Evolutionary conservation across 208 protist species (phyloP), one percentile per base, ranked within the genome.

Genomic region (Wallacemonas rigidus): DNA sequence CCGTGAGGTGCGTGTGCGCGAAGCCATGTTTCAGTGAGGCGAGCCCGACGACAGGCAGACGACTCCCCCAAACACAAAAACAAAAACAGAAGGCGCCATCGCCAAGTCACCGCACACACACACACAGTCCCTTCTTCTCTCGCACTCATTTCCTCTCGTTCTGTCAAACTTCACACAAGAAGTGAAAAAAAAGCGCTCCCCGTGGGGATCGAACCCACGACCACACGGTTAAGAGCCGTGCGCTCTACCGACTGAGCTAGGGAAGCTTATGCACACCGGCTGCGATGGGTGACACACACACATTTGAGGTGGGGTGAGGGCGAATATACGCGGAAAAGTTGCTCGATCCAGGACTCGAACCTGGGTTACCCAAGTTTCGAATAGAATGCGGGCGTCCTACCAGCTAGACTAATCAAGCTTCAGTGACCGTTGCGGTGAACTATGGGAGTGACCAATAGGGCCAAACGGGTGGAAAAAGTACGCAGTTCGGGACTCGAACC

Each of bases 161-260:
- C 40, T 36, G 50, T 63, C 71, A 43, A 39, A 26, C 55, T 36
- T 15, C 6, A 40, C 26, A 44, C 43, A 15, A 57, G 3, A 50
- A 50, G 11, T 50, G 45, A 5, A 61, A 67, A 77, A 86, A 82
- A 86, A 72, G 67, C 80, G 76, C 80, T 69, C 81, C 79, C 90
- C 86, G 88, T 95, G 88, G 90, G 90, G 88, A 77, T 98, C 97
- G 97, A 98, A 98, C 97, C 97, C 95, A 95, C 95, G 95, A 98
- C 97, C 95, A 98, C 96, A 95, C 90, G 95, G 90, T 98, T 98
- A 98, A 98, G 90, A 98, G 96, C 91, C 93, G 85, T 93, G 95
- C 93, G 95, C 95, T 98, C 96, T 98, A 98, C 95, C 96, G 94
- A 98, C 94, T 98, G 94, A 98, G 94, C 94, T 98, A 98, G 91